These are phyloP conservation scores for Chlamydomonas applanata DNA, from an alignment of 139 green algal species.

Conservation along the genomic window DNA sequence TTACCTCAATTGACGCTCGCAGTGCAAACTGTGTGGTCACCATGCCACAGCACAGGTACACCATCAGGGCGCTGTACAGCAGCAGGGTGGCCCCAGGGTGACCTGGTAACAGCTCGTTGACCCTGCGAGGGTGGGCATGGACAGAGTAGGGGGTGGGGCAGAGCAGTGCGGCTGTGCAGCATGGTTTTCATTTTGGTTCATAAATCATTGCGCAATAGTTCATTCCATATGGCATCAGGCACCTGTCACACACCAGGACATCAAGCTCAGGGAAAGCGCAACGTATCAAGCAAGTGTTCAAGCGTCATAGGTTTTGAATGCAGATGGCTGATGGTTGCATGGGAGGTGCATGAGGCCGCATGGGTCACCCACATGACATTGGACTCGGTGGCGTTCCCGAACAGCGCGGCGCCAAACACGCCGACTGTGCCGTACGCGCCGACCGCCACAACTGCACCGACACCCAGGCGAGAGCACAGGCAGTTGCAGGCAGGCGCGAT, in stretches of 20 bases:
- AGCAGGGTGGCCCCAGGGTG: conserved; percentile 24
- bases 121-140: conserved; percentile 38
- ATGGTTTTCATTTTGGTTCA: too few species aligned
- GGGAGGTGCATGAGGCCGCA: too few species aligned
- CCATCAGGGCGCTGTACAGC: conserved; percentile 45
- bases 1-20: conserved; percentile 50
- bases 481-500: not conserved
- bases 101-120: conserved; percentile 46
- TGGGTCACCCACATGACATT: conserved; percentile 58
- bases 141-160: too few species aligned
- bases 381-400: conserved; percentile 44
- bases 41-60: conserved; percentile 57
- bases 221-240: too few species aligned
- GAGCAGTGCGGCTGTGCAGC: too few species aligned
- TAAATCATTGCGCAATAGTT: too few species aligned
- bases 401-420: conserved; percentile 51
- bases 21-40: conserved; percentile 60
- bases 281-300: too few species aligned
- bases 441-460: conserved; percentile 35
- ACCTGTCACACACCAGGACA: too few species aligned
- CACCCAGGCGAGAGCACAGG: not conserved
- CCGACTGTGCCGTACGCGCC: conserved; percentile 44
- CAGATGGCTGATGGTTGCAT: too few species aligned
- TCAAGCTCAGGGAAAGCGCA: too few species aligned
- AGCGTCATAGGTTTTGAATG: too few species aligned